These are phyloP conservation scores for Pyrenophora tritici-repentis DNA, from an alignment of 2,329 filamentous ascomycete species.

Conservation along the genomic window DNA sequence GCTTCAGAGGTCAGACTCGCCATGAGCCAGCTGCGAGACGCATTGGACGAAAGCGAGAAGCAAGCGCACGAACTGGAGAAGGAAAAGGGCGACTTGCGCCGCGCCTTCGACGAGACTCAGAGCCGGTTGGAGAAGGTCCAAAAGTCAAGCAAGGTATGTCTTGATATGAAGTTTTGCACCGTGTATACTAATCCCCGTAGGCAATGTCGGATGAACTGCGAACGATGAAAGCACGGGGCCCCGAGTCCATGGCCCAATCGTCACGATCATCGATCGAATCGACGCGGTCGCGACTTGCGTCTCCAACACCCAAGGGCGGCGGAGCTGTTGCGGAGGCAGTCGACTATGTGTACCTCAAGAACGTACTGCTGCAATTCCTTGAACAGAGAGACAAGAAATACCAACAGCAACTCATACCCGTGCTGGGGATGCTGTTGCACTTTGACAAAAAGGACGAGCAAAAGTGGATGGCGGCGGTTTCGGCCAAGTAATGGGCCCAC, in stretches of 20 bases:
- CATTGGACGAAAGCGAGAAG: conserved; percentile 84
- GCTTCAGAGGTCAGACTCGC: conserved; percentile 74
- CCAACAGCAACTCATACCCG: conserved; percentile 75
- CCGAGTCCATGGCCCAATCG: conserved; percentile 56
- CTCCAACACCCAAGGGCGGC: conserved; percentile 52
- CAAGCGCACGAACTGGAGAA: conserved; percentile 83
- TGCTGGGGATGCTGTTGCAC: conserved; percentile 74
- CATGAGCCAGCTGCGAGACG: conserved; percentile 76
- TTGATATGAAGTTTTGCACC: neutral
- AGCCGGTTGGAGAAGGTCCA: conserved; percentile 78
- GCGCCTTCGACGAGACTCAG: conserved; percentile 77
- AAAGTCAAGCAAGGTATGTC: conserved; percentile 63
- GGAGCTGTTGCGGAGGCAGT: conserved; percentile 44
- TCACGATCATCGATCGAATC: conserved; percentile 65
- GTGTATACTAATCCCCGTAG: conserved; percentile 34
- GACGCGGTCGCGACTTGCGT: conserved; percentile 52
- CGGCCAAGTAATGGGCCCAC: conserved; percentile 45
- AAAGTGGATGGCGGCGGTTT: conserved; percentile 81
- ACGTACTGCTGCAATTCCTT: conserved; percentile 78
- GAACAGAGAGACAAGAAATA: conserved; percentile 80
- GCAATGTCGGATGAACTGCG: conserved; percentile 64
- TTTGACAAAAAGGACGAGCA: conserved; percentile 83
- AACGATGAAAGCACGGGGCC: conserved; percentile 49
- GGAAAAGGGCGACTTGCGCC: conserved; percentile 75
- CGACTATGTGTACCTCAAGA: conserved; percentile 76